Evolutionary conservation across 2,329 filamentous ascomycete genomes (phyloP).

Genomic region (Fusarium solani-melongenae): DNA sequence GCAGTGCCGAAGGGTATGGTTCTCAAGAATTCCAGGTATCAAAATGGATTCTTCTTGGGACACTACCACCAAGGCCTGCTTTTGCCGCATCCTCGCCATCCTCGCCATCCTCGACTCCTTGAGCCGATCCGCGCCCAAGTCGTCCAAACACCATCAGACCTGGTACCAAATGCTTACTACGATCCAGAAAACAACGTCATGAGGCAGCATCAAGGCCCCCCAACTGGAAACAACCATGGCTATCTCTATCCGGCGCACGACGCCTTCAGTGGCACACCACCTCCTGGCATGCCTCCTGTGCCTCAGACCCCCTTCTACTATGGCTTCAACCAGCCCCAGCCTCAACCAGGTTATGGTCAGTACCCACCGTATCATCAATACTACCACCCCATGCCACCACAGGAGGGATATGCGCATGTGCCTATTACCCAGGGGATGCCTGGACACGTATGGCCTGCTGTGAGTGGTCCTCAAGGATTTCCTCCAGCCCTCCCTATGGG

Average conservation of each 20-base stretch:
- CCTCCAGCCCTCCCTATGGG: slow-evolving; percentile 11
- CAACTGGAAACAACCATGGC: slow-evolving; percentile 63
- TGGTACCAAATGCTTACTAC: slow-evolving; percentile 69
- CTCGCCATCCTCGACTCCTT: slow-evolving; percentile 59
- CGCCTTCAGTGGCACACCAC: slow-evolving; percentile 47
- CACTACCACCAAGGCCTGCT: slow-evolving; percentile 45
- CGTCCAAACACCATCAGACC: slow-evolving; percentile 62
- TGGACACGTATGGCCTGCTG: slow-evolving; percentile 33
- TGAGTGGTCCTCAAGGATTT: slow-evolving; percentile 36
- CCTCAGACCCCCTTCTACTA: slow-evolving; percentile 56
- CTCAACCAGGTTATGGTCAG: slow-evolving; percentile 45
- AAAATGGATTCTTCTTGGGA: slow-evolving; percentile 33
- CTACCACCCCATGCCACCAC: slow-evolving; percentile 11
- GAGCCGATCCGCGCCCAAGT: slow-evolving; percentile 61
- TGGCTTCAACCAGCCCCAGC: slow-evolving; percentile 50
- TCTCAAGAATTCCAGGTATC: slow-evolving; percentile 17
- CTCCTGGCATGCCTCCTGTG: slow-evolving; percentile 57
- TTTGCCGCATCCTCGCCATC: slow-evolving; percentile 48
- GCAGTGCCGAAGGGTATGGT: slow-evolving; percentile 17
- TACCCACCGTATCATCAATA: slow-evolving; percentile 23
- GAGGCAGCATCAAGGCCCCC: slow-evolving; percentile 67
- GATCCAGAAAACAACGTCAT: slow-evolving; percentile 63
- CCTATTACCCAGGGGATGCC: slow-evolving; percentile 48
- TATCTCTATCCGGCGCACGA: slow-evolving; percentile 58
- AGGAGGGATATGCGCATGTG: slow-evolving; percentile 38